Percentiles rank a stretch among this genome's conserved stretches.
Evolutionary conservation across 2,329 filamentous ascomycete species (phyloP).

Genomic region (Curvularia lunata): DNA sequence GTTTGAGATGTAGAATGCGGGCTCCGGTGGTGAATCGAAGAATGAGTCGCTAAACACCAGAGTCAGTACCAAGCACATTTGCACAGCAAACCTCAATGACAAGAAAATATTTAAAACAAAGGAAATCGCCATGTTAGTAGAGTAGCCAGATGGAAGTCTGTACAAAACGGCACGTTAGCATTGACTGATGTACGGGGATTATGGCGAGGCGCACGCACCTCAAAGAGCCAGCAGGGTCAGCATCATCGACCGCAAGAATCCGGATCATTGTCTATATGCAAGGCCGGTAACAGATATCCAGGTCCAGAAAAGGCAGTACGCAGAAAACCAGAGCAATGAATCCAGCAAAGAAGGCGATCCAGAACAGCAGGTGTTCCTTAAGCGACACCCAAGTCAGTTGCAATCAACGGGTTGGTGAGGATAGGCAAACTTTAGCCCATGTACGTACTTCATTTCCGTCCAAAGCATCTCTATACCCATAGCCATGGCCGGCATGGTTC

Average conservation of each 20-base stretch:
- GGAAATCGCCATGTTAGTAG: slow-evolving; percentile 50
- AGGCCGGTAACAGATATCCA: slow-evolving; percentile 1
- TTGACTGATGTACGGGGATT: background rate
- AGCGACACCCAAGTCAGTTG: slow-evolving; percentile 43
- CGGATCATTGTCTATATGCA: background rate
- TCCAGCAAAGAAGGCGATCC: slow-evolving; percentile 23
- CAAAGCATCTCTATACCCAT: slow-evolving; percentile 27
- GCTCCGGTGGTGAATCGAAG: slow-evolving; percentile 46
- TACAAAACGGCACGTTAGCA: slow-evolving; percentile 19
- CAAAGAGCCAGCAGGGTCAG: slow-evolving; percentile 8
- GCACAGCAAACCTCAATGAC: slow-evolving; percentile 23
- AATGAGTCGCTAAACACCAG: slow-evolving; percentile 47
- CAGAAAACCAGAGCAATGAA: slow-evolving; percentile 4
- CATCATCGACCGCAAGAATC: background rate
- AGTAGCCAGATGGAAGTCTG: slow-evolving; percentile 19
- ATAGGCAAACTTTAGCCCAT: slow-evolving; percentile 37
- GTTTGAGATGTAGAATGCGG: slow-evolving; percentile 46
- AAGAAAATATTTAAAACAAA: slow-evolving; percentile 29
- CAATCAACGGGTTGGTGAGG: slow-evolving; percentile 34
- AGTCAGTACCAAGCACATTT: slow-evolving; percentile 44
- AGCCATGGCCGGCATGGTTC: slow-evolving; percentile 14
- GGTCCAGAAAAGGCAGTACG: slow-evolving; percentile 6
- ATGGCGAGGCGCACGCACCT: slow-evolving; percentile 25
- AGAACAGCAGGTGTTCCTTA: slow-evolving; percentile 28
- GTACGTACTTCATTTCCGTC: slow-evolving; percentile 45